Conservation (phyloP, 2,329 filamentous ascomycete species). For the Thielaviopsis ethacetica region DNA sequence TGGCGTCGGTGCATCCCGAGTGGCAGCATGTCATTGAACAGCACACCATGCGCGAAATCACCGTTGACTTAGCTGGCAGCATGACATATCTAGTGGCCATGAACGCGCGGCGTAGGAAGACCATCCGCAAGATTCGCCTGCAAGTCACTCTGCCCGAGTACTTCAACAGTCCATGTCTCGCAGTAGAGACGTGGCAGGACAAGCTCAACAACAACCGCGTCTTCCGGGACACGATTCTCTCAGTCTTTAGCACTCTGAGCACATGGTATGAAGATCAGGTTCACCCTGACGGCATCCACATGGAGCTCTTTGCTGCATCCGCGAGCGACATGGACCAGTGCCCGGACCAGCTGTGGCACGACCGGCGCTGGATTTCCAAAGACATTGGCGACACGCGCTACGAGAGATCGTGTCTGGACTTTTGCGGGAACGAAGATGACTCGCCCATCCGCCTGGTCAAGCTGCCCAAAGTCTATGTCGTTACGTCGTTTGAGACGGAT, state of each 20-base stretch:
- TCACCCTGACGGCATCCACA: constrained; percentile 12
- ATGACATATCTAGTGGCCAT: constrained; percentile 2
- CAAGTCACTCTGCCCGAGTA: constrained; percentile 9
- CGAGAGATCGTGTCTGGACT: constrained; percentile 43
- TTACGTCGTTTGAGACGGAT: constrained; percentile 13
- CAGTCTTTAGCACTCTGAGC: constrained; percentile 11
- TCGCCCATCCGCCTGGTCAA: constrained; percentile 38
- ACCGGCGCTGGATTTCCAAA: constrained; percentile 12
- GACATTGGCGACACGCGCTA: constrained; percentile 15
- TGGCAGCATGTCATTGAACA: constrained; percentile 11
- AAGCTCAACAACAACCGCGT: constrained; percentile 11
- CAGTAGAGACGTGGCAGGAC: constrained; percentile 12
- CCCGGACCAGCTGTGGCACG: constrained; percentile 13
- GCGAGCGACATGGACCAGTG: constrained; percentile 14
- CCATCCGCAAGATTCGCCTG: constrained; percentile 7
- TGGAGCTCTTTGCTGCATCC: constrained; percentile 13
- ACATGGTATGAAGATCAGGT: constrained; percentile 13
- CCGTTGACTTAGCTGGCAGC: not conserved
- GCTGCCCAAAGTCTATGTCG: constrained; percentile 30
- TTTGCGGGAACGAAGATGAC: constrained; percentile 47
- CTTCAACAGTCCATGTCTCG: constrained; percentile 4
- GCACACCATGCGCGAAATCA: constrained; percentile 9
- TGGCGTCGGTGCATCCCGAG: constrained; percentile 10
- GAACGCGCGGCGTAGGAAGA: constrained; percentile 1
- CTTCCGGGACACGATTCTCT: constrained; percentile 7